A percentile compares a stretch with the other conserved stretches of the same genome.
phyloP scores from a whole-genome alignment of 2,329 filamentous ascomycete species.

The Mycosphaerella sp. region DNA sequence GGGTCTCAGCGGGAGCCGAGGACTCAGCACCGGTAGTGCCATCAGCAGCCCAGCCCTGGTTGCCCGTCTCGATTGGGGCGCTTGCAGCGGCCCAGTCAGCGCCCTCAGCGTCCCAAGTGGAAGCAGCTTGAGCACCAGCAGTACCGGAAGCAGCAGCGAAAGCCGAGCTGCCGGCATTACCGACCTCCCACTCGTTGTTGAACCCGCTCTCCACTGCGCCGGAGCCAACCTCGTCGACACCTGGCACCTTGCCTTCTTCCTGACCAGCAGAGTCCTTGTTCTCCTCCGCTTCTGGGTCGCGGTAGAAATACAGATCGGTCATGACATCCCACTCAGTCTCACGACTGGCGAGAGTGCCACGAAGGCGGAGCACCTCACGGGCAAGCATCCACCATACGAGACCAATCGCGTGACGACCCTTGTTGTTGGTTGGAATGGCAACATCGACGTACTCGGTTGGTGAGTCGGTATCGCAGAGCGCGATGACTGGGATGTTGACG shows the following conservation, averaged over 20 bases:
- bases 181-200: conserved; percentile 79
- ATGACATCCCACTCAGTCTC: conserved; percentile 99
- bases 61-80: conserved; percentile 40
- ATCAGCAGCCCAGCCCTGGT: conserved; percentile 48
- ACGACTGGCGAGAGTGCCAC: conserved; percentile 90
- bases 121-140: conserved; percentile 53
- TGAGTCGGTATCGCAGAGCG: conserved; percentile 97
- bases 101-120: conserved; percentile 57
- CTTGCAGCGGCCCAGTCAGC: conserved; percentile 63
- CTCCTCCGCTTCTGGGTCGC: conserved; percentile 98
- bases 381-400: conserved; percentile 99
- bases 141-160: conserved; percentile 57
- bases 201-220: conserved; percentile 74
- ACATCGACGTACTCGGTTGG: conserved; percentile 99
- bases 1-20: conserved; percentile 31
- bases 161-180: conserved; percentile 51
- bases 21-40: conserved; percentile 26
- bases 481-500: conserved; percentile 99
- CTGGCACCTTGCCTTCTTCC: conserved; percentile 79
- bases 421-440: conserved; percentile 99
- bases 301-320: conserved; percentile 99
- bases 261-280: conserved; percentile 81
- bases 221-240: conserved; percentile 75
- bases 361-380: conserved; percentile 98
- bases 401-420: conserved; percentile 98